Conservation (phyloP, 495 filamentous ascomycete species). For the Hypoxylon cercidicola region DNA sequence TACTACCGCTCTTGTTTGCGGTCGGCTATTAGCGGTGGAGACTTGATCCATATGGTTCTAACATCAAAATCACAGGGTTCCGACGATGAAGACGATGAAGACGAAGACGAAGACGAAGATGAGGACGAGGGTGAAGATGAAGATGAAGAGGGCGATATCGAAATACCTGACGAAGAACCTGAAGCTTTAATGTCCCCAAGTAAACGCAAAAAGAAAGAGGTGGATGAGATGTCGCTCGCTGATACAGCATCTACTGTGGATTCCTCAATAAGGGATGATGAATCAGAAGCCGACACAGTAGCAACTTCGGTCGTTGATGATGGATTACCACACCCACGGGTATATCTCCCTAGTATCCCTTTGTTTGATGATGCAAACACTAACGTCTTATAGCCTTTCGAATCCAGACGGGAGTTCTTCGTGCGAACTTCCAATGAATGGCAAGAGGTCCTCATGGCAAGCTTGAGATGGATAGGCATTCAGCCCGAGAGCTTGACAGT, state of each 20-base stretch:
- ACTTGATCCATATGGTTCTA: conserved; percentile 22
- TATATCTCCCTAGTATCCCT: conserved; percentile 35
- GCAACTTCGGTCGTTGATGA: conserved; percentile 63
- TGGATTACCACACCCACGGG: conserved; percentile 67
- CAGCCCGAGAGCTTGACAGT: conserved; percentile 71
- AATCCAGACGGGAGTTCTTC: conserved; percentile 92
- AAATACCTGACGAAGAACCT: conserved; percentile 52
- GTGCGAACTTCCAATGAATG: conserved; percentile 85
- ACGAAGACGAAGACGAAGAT: conserved; percentile 75
- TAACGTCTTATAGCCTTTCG: conserved; percentile 80
- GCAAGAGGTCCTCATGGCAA: conserved; percentile 84
- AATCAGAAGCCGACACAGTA: conserved; percentile 58
- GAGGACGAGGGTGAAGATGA: conserved; percentile 75
- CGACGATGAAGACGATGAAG: conserved; percentile 75
- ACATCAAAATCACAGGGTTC: conserved; percentile 58
- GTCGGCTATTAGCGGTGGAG: not conserved
- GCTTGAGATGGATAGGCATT: conserved; percentile 66
- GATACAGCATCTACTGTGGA: conserved; percentile 46
- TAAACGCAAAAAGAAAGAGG: conserved; percentile 61
- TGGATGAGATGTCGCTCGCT: conserved; percentile 49
- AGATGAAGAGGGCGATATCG: conserved; percentile 67
- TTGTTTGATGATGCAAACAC: conserved; percentile 1
- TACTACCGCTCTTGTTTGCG: not conserved
- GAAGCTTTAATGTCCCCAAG: conserved; percentile 51
- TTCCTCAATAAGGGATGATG: conserved; percentile 53